Evolutionary conservation across 768 basidiomycete genomes (phyloP).

Genomic region (Sarcodon aspratus): DNA sequence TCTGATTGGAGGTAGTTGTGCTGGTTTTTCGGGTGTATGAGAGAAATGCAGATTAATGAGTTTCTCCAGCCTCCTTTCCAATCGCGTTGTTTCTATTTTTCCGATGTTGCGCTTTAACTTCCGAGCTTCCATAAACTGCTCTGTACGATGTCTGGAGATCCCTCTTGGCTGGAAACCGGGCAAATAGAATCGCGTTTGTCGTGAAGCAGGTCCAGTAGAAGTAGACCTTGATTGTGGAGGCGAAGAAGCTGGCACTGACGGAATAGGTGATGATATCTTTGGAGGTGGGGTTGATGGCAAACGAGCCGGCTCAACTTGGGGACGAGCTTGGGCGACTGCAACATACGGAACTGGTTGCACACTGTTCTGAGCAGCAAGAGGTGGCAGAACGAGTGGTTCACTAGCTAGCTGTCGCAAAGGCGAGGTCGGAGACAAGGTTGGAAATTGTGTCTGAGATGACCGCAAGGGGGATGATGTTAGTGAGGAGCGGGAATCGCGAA

Average conservation of each 20-base stretch:
- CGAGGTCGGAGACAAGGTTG: slow-evolving; percentile 7
- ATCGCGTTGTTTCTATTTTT: slow-evolving; percentile 70
- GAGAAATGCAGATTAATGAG: slow-evolving; percentile 67
- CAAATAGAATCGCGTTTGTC: slow-evolving; percentile 53
- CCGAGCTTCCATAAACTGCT: slow-evolving; percentile 56
- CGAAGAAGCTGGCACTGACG: slow-evolving; percentile 4
- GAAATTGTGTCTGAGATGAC: slow-evolving; percentile 11
- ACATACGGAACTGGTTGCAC: too few relatives aligned
- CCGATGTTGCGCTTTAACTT: slow-evolving; percentile 28
- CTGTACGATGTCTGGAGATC: slow-evolving; percentile 67
- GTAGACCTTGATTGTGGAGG: slow-evolving; percentile 10
- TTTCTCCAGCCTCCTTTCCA: slow-evolving; percentile 84
- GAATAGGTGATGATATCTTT: background rate
- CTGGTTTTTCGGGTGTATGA: slow-evolving; percentile 8
- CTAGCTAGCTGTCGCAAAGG: background rate
- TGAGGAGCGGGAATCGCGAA: slow-evolving; percentile 14
- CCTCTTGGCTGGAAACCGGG: slow-evolving; percentile 93
- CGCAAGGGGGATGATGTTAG: slow-evolving; percentile 25
- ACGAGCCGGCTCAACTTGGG: slow-evolving; percentile 9
- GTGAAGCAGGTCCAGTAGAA: slow-evolving; percentile 9
- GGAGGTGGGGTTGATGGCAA: slow-evolving; percentile 9
- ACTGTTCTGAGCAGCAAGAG: too few relatives aligned
- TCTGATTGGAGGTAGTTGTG: slow-evolving; percentile 9
- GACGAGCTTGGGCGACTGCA: background rate
- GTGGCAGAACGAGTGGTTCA: slow-evolving; percentile 5